A percentile compares a stretch with the other conserved stretches of the same genome.
phyloP scores from a whole-genome alignment of 1,284 basidiomycete species.

The Termitomyces sp. region DNA sequence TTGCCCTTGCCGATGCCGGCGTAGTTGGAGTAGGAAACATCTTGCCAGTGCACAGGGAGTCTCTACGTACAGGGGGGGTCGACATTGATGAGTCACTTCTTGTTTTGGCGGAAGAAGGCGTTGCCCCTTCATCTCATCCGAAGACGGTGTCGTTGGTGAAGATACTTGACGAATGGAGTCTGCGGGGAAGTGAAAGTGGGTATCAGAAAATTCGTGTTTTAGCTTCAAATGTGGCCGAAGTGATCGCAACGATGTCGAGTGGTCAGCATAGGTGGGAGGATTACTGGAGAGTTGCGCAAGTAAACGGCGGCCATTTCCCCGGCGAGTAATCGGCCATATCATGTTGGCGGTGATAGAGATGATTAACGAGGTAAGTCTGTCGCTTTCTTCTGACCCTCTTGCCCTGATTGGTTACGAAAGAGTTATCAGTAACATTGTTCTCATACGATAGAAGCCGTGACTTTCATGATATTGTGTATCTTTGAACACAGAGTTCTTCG shows the following conservation, averaged over 20 bases:
- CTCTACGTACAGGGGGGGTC: background rate
- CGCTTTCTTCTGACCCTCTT: background rate
- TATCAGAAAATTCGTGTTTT: slow-evolving; percentile 13
- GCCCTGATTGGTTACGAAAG: background rate
- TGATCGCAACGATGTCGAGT: slow-evolving; percentile 11
- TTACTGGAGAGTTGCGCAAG: slow-evolving; percentile 15
- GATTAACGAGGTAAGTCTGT: background rate
- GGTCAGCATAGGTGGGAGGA: slow-evolving; percentile 15
- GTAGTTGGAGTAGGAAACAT: slow-evolving; percentile 7
- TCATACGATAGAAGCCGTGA: background rate
- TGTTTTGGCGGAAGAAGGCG: slow-evolving; percentile 14
- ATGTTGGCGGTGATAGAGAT: background rate
- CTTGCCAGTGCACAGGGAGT: background rate
- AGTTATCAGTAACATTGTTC: background rate
- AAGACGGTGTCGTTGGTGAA: slow-evolving; percentile 16
- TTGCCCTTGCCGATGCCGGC: slow-evolving; percentile 5
- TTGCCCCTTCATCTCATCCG: slow-evolving; percentile 12
- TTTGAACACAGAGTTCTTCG: slow-evolving; percentile 11
- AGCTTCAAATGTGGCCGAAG: slow-evolving; percentile 10
- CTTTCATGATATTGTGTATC: background rate
- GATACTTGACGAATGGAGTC: background rate
- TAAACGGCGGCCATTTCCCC: slow-evolving; percentile 15
- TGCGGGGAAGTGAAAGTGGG: background rate
- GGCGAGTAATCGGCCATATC: slow-evolving; percentile 8
- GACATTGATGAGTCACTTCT: slow-evolving; percentile 7